Base-by-base conservation (phyloP, 805 yeast genomes). In the Nakazawaea wyomingensis region DNA sequence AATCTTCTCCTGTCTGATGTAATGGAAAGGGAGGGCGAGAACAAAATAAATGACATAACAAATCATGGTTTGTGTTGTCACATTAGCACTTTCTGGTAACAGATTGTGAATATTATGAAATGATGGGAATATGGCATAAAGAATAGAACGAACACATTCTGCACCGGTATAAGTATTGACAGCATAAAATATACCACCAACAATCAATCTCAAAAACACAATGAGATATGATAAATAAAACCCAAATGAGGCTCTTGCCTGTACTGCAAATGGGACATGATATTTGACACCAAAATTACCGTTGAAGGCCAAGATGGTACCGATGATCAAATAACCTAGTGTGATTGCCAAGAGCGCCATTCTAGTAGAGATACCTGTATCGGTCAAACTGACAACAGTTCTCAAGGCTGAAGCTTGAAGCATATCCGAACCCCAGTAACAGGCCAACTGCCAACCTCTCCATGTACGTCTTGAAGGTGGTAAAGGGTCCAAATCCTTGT, bases 211-310 rank as follows among this genome's bases (percentile, higher is more conserved):
- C 20, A 59, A 57, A 10, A 59, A 46, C 19, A 60, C 52, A 11
- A 58, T 52, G 20, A 64, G 53, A 34, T 57, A 59, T 6, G 64
- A 50, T 16, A 65, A 61, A 19, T 59, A 56, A 41, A 57, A 59
- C 4, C 63, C 59, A 42, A 59, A 60, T 13, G 62, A 56, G 16
- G 66, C 56, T 42, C 69, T 53, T 44, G 54, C 56, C 21, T 50
- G 50, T 2, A 64, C 48, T 5, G 69, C 64, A 48, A 64, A 65
- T 2, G 68, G 66, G 14, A 65, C 55, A 28, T 64, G 65, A 11
- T 59, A 55, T 27, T 50, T 53, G 5, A 68, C 61, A 36, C 69
- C 68, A 37, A 59, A 53, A 5, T 54, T 54, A 36, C 62, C 63
- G 40, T 60, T 57, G 7, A 58, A 36, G 16, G 51, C 46, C 20